These are phyloP conservation scores for Cordyceps cateniannulata DNA, from an alignment of 2,329 filamentous ascomycete species.

Conservation along the genomic window DNA sequence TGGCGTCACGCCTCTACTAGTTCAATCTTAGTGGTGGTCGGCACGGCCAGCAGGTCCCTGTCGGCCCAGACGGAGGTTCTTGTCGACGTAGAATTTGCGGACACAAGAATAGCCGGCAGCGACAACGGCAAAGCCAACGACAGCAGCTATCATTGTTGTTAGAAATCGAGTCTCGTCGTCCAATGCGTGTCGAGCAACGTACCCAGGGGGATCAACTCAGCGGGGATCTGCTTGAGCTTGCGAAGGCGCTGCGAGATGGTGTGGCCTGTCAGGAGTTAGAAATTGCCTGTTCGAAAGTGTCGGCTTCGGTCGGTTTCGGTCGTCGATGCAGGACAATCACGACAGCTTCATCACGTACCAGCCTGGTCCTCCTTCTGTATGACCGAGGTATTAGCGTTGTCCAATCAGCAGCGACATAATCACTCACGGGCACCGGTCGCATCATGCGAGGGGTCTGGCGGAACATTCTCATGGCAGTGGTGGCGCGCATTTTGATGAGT, in stretches of 20 bases:
- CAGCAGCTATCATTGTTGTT: slow-evolving; percentile 54
- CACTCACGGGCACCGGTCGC: slow-evolving; percentile 64
- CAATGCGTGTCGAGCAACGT: slow-evolving; percentile 24
- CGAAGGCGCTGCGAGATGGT: slow-evolving; percentile 94
- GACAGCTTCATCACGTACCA: slow-evolving; percentile 44
- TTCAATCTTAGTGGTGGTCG: slow-evolving; percentile 30
- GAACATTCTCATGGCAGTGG: slow-evolving; percentile 60
- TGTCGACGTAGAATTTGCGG: slow-evolving; percentile 82
- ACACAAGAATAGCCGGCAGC: slow-evolving; percentile 76
- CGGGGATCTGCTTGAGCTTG: slow-evolving; percentile 80
- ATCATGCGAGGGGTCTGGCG: slow-evolving; percentile 60
- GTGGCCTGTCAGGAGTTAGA: slow-evolving; percentile 57
- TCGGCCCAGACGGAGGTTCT: slow-evolving; percentile 81
- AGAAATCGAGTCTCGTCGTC: not conserved
- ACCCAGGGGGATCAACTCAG: slow-evolving; percentile 94
- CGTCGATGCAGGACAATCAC: slow-evolving; percentile 11
- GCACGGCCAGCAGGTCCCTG: slow-evolving; percentile 45
- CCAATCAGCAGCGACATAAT: slow-evolving; percentile 14
- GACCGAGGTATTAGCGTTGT: slow-evolving; percentile 21
- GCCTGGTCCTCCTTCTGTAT: slow-evolving; percentile 59
- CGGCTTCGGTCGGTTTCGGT: slow-evolving; percentile 1
- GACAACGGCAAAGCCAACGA: slow-evolving; percentile 76
- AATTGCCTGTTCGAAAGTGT: slow-evolving; percentile 15
- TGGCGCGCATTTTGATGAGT: slow-evolving; percentile 54
- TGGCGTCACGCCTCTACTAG: slow-evolving; percentile 13